A percentile compares a stretch with the other conserved stretches of the same genome.
Conservation (phyloP, 306 rosid species). For the Rubus parviflorus region DNA sequence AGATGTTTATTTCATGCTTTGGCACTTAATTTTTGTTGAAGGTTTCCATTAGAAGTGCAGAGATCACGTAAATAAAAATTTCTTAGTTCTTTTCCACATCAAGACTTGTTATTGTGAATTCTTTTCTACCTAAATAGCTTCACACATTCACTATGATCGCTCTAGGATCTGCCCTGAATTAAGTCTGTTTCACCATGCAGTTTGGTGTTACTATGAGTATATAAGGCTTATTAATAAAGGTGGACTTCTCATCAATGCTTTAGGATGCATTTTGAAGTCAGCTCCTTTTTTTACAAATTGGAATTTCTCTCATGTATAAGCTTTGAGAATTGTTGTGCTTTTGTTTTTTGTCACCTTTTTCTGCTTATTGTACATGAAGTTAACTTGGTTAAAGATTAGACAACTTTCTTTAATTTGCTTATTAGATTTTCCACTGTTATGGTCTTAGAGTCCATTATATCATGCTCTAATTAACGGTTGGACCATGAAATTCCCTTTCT, state of each 20-base stretch:
- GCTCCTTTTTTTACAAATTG: background rate
- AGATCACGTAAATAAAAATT: background rate
- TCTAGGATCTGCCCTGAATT: background rate
- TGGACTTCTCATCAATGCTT: background rate
- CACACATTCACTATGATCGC: background rate
- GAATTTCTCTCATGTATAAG: background rate
- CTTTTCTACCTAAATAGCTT: background rate
- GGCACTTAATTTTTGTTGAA: background rate
- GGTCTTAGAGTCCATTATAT: background rate
- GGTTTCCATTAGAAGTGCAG: background rate
- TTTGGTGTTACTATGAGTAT: background rate
- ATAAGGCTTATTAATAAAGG: background rate
- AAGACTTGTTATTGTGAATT: background rate
- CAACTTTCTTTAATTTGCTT: background rate
- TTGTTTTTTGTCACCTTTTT: background rate
- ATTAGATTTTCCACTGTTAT: background rate
- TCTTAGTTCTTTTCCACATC: background rate
- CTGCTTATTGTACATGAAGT: background rate
- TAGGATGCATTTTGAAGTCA: slow-evolving; percentile 7
- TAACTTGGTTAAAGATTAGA: background rate
- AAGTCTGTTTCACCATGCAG: background rate
- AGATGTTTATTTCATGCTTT: slow-evolving; percentile 23
- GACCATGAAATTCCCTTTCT: slow-evolving; percentile 22
- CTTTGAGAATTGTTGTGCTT: background rate
- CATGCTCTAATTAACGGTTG: background rate